These are phyloP conservation scores for Nicotiana attenuata DNA, from an alignment of 257 asterid species.

Conservation along the genomic window DNA sequence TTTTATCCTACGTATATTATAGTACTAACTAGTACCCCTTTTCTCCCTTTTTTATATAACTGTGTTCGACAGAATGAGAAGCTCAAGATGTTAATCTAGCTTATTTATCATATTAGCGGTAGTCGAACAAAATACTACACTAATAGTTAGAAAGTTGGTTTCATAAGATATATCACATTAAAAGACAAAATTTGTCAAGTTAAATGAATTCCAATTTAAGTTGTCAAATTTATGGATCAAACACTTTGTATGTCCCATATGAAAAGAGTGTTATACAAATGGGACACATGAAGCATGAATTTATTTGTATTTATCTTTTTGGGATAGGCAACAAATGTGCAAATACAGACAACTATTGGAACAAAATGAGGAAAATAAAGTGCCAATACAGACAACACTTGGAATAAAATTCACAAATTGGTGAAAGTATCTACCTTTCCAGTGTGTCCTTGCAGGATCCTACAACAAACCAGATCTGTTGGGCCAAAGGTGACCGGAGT, in stretches of 20 bases:
- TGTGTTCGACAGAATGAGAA: neutral
- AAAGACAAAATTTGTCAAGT: neutral
- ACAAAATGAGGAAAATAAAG: no score
- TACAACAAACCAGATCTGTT: slow-evolving; percentile 94
- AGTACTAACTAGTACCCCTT: neutral
- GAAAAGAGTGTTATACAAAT: neutral
- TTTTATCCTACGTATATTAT: neutral
- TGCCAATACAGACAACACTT: no score
- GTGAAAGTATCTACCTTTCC: slow-evolving; percentile 55
- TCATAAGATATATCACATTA: neutral
- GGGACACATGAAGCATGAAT: neutral
- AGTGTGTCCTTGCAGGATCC: slow-evolving; percentile 94
- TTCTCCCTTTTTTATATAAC: neutral
- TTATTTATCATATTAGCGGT: no score
- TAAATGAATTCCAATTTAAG: neutral
- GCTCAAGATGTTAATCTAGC: neutral
- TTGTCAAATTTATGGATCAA: neutral
- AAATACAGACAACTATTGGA: no score
- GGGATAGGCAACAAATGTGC: no score
- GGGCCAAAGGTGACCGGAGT: slow-evolving; percentile 80
- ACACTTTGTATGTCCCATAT: neutral
- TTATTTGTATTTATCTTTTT: neutral
- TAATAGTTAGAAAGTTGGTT: neutral
- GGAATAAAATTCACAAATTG: neutral
- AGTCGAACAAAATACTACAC: neutral